Evolutionary conservation across 192 early-diverging fungal genomes (phyloP), one percentile per base, ranked within the genome.

Genomic region (Chytriomyces sp.): DNA sequence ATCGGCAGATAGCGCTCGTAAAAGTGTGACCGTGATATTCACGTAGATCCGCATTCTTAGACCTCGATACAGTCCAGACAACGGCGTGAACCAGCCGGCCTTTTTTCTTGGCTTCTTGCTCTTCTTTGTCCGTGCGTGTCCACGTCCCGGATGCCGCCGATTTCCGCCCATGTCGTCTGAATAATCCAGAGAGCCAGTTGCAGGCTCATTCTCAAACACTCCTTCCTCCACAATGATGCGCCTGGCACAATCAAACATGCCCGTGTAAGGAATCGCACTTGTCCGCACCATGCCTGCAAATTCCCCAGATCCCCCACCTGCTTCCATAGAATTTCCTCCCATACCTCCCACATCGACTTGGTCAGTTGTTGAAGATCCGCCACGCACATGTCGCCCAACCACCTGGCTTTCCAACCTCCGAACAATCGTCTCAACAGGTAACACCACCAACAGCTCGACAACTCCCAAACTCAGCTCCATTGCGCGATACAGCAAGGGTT

Each of bases 391-490:
- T 2, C 71, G 71, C 8, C 68, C 74, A 9, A 72, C 73, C 10
- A 83, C 72, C 80, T 98, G 97, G 62, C 92, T 92, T 63, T 94
- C 92, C 50, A 99, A 80, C 7, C 97, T 85, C 64, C 92, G 88
- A 28, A 94, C 86, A 69, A 94, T 86, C 3, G 95, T 99, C 48
- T 97, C 94, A 6, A 99, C 72, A 0, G 97, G 97, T 61, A 96
- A 74, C 68, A 91, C 90, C 7, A 97, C 88, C 13, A 91, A 67
- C 5, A 94, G 80, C 47, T 96, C 89, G 6, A 95, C 35, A 0
- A 90, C 89, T 20, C 89, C 87, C 61, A 94, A 81, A 5, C 79
- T 83, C 24, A 98, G 77, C 44, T 91, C 91, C 13, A 46, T 23
- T 6, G 74, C 23, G n/a, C 53, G 53, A 61, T 50, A 72, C 61